These are phyloP conservation scores for Saccharomycopsis malanga DNA, from an alignment of 805 yeast genomes.

Conservation along the genomic window DNA sequence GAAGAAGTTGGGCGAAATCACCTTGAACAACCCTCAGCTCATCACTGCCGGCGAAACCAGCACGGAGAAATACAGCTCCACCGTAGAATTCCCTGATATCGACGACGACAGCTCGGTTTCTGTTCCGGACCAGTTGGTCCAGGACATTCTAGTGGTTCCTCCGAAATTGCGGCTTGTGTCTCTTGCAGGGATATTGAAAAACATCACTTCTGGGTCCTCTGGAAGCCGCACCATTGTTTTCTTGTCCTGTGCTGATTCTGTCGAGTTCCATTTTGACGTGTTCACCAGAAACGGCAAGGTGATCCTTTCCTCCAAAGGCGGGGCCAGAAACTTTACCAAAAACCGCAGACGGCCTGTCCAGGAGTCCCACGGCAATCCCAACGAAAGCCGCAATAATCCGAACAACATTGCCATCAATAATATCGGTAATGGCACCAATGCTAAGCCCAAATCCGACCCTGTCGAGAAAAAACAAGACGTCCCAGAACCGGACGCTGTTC, in stretches of 20 bases:
- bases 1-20: constrained; percentile 68
- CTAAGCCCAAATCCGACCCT: neutral
- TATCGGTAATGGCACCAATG: neutral
- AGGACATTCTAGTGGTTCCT: constrained; percentile 78
- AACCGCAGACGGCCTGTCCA: constrained; percentile 26
- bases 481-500: neutral
- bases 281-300: constrained; percentile 55
- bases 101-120: constrained; percentile 25
- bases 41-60: constrained; percentile 35
- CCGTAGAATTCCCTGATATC: constrained; percentile 26
- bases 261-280: constrained; percentile 79
- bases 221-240: constrained; percentile 60
- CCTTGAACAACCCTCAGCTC: constrained; percentile 68
- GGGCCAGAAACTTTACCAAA: constrained; percentile 10
- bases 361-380: constrained; percentile 30
- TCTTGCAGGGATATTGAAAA: constrained; percentile 56
- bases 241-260: constrained; percentile 93
- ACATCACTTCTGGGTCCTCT: constrained; percentile 29
- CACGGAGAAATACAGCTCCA: constrained; percentile 25
- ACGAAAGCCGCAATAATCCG: neutral
- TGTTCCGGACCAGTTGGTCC: constrained; percentile 89
- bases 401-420: constrained; percentile 23
- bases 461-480: neutral
- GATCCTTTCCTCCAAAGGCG: constrained; percentile 22
- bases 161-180: constrained; percentile 87